These are phyloP conservation scores for Zymoseptoria tritici DNA, from an alignment of 2,329 filamentous ascomycete genomes.

Conservation along the genomic window DNA sequence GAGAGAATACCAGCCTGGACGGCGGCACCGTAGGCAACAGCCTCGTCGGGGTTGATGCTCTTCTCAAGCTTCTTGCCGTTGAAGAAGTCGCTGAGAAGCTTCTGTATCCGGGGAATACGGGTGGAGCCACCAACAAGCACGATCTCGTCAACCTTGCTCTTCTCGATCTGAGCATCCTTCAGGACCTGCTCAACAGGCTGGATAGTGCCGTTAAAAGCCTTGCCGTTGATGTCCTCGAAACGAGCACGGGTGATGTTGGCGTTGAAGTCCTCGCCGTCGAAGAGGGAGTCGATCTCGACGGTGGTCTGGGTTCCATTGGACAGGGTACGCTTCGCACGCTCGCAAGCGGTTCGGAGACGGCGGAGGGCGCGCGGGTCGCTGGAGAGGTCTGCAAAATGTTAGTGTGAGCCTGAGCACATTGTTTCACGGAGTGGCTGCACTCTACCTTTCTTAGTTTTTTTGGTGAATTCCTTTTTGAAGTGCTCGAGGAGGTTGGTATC, in stretches of 20 bases:
- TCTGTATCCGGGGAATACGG: constrained; percentile 98
- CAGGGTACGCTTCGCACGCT: constrained; percentile 98
- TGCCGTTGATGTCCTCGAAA: constrained; percentile 97
- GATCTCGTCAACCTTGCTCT: constrained; percentile 92
- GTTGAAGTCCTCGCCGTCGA: constrained; percentile 96
- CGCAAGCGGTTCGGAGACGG: constrained; percentile 93
- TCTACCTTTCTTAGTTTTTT: too few species aligned
- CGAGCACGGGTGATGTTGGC: constrained; percentile 94
- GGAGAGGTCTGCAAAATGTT: constrained; percentile 48
- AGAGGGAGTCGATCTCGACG: constrained; percentile 97
- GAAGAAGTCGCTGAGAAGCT: constrained; percentile 98
- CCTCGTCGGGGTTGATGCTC: constrained; percentile 99
- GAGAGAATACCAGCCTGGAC: constrained; percentile 98
- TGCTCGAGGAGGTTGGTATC: constrained; percentile 92
- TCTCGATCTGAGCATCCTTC: constrained; percentile 82
- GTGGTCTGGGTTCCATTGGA: constrained; percentile 96
- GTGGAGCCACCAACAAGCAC: constrained; percentile 98
- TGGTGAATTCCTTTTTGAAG: constrained; percentile 84
- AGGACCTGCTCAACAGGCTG: constrained; percentile 95
- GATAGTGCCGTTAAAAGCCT: constrained; percentile 87
- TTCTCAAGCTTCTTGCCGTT: constrained; percentile 99
- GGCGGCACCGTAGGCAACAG: constrained; percentile 96
- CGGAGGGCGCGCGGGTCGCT: constrained; percentile 86
- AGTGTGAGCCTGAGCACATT: neutral
- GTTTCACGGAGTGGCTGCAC: too few species aligned